Evolutionary conservation across 768 basidiomycete species (phyloP), one percentile per base, ranked within the genome.

Genomic region (Russula compacta): DNA sequence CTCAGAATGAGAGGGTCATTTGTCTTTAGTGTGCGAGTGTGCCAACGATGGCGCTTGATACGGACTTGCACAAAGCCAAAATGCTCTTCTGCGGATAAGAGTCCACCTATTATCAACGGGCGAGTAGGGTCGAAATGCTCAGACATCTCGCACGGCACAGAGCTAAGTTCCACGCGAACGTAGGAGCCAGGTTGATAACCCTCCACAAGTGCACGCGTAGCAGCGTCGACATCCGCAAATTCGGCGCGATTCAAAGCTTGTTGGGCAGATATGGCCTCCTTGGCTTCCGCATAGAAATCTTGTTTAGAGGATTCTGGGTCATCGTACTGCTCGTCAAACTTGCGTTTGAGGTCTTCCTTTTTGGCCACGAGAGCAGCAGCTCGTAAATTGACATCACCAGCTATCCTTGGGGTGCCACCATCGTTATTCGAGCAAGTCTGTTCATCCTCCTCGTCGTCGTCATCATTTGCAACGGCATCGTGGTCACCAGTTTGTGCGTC

Each of bases 1-100:
- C 94, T 97, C 74, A 98, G 82, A 65, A 98, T 89, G 59, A 99
- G 81, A 0, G 97, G 97, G 72, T 98, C 92, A 73, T 98, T 98
- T 49, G 87, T 97, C 78, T 99, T 99, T 65, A 98, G 82, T 2
- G 92, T 95, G 68, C 83, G 83, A 8, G 81, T 78, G 74, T 85
- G 92, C 95, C 95, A 98, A 56, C 97, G 82, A 72, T 99, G 97
- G 58, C 95, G 81, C 75, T 99, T 99, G 73, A 98, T 85, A 57
- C 97, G 84, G 36, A 95, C 94, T 73, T 98, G 95, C 19, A 98
- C 79, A 75, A 86, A 95, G 1, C 94, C 95, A 69, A 97, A 93
- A 21, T 86, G 82, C 73, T 95, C 91, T 74, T 99, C 97, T 0
- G 91, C 83, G 0, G 90, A 80, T 4, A 95, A 80, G 7, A 98